Evolutionary conservation across 2,329 filamentous ascomycete species (phyloP), one percentile per base, ranked within the genome.

Genomic region (Fusarium poae): DNA sequence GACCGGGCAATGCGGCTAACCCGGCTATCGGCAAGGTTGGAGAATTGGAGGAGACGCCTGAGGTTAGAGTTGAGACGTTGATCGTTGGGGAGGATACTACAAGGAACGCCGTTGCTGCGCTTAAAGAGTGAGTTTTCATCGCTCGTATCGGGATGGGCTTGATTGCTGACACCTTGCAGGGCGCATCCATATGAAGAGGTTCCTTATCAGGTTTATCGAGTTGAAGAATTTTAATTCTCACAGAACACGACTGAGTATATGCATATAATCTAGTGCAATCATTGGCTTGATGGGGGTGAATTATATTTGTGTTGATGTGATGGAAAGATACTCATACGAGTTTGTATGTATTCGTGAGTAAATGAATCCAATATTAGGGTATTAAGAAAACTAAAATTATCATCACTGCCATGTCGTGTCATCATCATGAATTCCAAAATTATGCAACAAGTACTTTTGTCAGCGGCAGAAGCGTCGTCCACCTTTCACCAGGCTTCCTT

Each of bases 51-150:
- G 76, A 87, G 60, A 82, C 87, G 0, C 82, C 85, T 5, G 90
- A 92, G 77, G 81, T 85, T 3, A 83, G 84, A 48, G 86, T 91
- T 18, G 90, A 93, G 80, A 85, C 86, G 2, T 74, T 91, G 5
- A 89, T 88, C 73, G 70, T 87, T 1, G 88, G 89, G 0, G 83
- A 85, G 71, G 86, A 90, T 11, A 81, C 86, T 20, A 82, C 82
- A 0, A 82, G 79, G 64, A 82, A 82, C 39, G 90, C 85, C 2
- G 89, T 92, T 0, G 83, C 82, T 30, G 90, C 88, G 6, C 75
- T 93, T 77, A 92, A 91, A 77, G 82, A 79, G 90, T 91, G 70
- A 74, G 86, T 67, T 7, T 8, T 11, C 1, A 1, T n/a, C n/a
- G n/a, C n/a, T n/a, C n/a, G n/a, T n/a, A n/a, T n/a, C n/a, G n/a